Conservation (phyloP, 2,329 filamentous ascomycete species). For the Aspergillus hortae region DNA sequence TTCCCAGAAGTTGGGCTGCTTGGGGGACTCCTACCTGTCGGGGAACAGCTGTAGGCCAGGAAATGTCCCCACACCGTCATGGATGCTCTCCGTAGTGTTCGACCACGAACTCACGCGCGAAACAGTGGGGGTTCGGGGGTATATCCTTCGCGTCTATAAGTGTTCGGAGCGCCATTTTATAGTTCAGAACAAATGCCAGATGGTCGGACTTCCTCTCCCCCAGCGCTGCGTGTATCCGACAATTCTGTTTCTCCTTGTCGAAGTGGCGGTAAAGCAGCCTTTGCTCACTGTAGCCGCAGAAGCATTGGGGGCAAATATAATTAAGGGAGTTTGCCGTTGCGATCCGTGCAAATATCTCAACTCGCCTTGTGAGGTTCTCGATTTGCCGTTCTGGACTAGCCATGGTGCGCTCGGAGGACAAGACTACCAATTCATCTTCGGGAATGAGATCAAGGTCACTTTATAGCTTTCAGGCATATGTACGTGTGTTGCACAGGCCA, state of each 20-base stretch:
- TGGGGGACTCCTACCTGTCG: background rate
- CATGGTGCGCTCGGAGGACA: background rate
- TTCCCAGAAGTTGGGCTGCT: background rate
- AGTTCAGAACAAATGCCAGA: background rate
- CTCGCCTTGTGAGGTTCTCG: background rate
- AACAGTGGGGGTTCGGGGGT: background rate
- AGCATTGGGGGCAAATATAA: slow-evolving; percentile 1
- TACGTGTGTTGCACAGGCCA: background rate
- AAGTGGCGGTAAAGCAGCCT: background rate
- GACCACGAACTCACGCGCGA: background rate
- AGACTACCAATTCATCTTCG: background rate
- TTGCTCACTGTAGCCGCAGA: background rate
- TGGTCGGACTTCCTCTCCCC: background rate
- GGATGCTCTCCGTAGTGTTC: slow-evolving; percentile 1
- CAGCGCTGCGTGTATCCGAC: background rate
- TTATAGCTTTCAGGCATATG: no score
- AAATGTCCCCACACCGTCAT: no score
- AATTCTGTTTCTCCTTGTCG: background rate
- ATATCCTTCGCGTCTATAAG: background rate
- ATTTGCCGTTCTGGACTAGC: background rate
- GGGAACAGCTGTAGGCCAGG: background rate
- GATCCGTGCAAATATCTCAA: background rate
- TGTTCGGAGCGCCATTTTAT: background rate
- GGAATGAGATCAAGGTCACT: no score
- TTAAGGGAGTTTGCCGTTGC: background rate